Base-by-base conservation (phyloP, 164 flowering plant species). In the Litsea cubeba region DNA sequence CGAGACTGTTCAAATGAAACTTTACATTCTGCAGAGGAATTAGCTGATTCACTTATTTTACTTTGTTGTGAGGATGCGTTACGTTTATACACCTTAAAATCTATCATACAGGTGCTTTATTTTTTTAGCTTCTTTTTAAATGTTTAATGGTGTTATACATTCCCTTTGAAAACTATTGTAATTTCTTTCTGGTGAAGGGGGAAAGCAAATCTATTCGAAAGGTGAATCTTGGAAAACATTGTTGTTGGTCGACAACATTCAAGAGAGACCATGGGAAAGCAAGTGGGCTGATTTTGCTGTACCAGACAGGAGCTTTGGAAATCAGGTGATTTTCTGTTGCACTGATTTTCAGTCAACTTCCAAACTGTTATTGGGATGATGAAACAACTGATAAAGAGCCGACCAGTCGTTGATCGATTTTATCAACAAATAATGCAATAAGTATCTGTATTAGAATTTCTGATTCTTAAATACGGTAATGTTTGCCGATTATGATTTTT, bases 221-320 rank as follows among this genome's bases (percentile, higher is more conserved):
- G 85, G 88, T 91, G 76, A 88, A 87, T 74, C 91, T 90, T 71
- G 76, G 72, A 28, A 86, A 81, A 74, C 86, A 86, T 71, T 91
- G 97, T 78, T 89, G 88, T 78, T 94, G 98, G 96, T 81, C 95
- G 26, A 71, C 95, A 76, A 85, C 78, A 65, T 85, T 92, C 73
- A 84, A 74, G 81, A 68, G 7, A 14, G 85, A 82, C 82, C 85
- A 86, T 74, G 88, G 66, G 64, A 80, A 74, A 72, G 68, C 81
- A 49, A 75, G 74, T 79, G 96, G 94, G 69, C 69, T 92, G 62
- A 62, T 85, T 25, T 74, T 88, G 76, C 82, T 90, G 46, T 92
- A 87, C 80, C 89, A 90, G 82, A 83, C 90, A 75, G 98, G 98
- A 80, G 82, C 17, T 2, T 25, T 92, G 23, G 92, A 88, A 78